Conservation (phyloP, 192 early-diverging fungal species). For the Thamnidium elegans region DNA sequence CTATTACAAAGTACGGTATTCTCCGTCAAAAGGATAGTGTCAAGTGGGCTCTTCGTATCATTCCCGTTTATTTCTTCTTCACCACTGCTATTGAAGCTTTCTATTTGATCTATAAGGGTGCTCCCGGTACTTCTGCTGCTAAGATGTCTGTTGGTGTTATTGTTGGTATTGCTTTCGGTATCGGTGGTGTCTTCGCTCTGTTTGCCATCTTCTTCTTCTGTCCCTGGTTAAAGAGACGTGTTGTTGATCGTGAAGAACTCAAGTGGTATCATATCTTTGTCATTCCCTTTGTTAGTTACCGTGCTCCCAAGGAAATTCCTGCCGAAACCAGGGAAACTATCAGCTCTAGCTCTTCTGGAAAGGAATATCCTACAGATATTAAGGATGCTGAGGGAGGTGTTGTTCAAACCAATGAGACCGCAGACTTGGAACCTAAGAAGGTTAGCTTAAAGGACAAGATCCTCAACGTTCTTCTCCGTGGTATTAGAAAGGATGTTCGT, state of each 20-base stretch:
- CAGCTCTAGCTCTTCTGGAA: slow-evolving; percentile 13
- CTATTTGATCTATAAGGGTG: slow-evolving; percentile 74
- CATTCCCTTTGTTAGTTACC: slow-evolving; percentile 56
- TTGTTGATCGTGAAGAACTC: slow-evolving; percentile 63
- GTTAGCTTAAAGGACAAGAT: slow-evolving; percentile 23
- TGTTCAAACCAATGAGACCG: no score
- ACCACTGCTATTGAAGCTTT: slow-evolving; percentile 61
- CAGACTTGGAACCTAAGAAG: not conserved
- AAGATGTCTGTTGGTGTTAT: slow-evolving; percentile 43
- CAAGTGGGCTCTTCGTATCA: slow-evolving; percentile 60
- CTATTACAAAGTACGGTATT: slow-evolving; percentile 60
- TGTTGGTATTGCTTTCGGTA: slow-evolving; percentile 63
- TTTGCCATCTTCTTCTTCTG: slow-evolving; percentile 64
- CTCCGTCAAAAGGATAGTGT: slow-evolving; percentile 63
- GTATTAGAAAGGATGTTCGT: slow-evolving; percentile 51
- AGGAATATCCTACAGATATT: not conserved
- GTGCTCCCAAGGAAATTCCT: slow-evolving; percentile 28
- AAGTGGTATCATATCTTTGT: slow-evolving; percentile 72
- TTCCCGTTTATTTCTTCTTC: slow-evolving; percentile 71
- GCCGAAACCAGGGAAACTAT: slow-evolving; percentile 8
- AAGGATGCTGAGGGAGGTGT: not conserved
- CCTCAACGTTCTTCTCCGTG: slow-evolving; percentile 29
- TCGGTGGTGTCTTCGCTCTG: slow-evolving; percentile 49
- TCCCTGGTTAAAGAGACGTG: slow-evolving; percentile 61
- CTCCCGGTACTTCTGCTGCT: slow-evolving; percentile 45